Base-by-base conservation (phyloP, 345 rosid species). In the Eucalyptus pumila region DNA sequence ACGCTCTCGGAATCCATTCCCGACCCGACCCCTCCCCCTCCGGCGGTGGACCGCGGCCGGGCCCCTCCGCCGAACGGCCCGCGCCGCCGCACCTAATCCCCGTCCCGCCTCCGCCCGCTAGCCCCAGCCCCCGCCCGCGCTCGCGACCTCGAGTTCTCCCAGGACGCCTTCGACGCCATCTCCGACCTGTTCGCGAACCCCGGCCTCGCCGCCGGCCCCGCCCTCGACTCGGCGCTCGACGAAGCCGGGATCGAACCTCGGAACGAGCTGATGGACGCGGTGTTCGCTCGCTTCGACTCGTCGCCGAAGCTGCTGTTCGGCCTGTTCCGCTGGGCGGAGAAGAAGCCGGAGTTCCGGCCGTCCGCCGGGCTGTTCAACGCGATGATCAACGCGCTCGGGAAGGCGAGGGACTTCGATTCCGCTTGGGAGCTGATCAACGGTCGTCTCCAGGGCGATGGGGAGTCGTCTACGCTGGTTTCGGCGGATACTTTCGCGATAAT, bases 311-410 rank as follows among this genome's bases (percentile, higher is more conserved):
- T 98, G 92, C 86, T 96, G 54, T 93, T 92, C 90, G 30, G 92
- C 14, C 89, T 97, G 92, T 95, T 94, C 90, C 93, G 91, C 76
- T 95, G 99, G 99, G 97, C 98, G 7, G 96, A 95, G 91, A 94
- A 51, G 94, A 93, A 93, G 81, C 94, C 97, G 4, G 93, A 91
- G 85, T 94, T 97, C 83, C 90, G 87, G 67, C 87, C 91, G 60
- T 90, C 98, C 87, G 89, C 92, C 8, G 17, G 88, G 37, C 90
- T 96, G 72, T 94, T 96, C 80, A 90, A 94, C 87, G 92, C 94
- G 2, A 90, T 95, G 67, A 23, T 96, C 81, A 94, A 93, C 81
- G 90, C 91, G 89, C 93, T 97, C 58, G 97, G 95, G 44, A 96
- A 94, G 89, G 93, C 95, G 12, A 92, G 95, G 90, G 95, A 94